phyloP scores from a whole-genome alignment of 108 stramenopile species.

The Pelagomonas calceolata region DNA sequence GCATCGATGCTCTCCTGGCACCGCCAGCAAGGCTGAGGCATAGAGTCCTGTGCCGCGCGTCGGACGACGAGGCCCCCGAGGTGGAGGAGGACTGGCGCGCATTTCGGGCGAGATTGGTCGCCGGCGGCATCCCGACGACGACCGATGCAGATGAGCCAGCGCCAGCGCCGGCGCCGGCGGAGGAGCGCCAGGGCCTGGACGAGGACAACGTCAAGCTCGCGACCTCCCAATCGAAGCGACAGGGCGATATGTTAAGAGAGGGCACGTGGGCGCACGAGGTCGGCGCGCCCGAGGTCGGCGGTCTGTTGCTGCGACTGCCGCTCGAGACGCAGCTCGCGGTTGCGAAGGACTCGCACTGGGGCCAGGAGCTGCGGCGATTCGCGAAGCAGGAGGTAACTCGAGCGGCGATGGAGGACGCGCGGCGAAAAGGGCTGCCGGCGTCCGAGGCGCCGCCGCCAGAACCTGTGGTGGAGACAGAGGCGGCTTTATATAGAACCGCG shows the following conservation, averaged over 20 bases:
- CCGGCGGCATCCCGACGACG: not conserved
- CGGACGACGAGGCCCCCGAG: too few species aligned
- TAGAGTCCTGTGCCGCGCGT: too few species aligned
- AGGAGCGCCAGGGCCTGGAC: not conserved
- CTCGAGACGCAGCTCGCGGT: conserved; percentile 51
- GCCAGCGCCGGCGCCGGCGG: not conserved
- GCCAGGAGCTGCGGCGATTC: not conserved
- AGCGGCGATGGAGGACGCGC: too few species aligned
- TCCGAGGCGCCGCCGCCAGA: not conserved
- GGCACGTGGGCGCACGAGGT: not conserved
- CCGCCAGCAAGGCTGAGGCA: too few species aligned
- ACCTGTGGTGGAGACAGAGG: not conserved
- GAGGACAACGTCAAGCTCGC: not conserved
- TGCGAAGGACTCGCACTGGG: not conserved
- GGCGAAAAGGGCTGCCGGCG: not conserved
- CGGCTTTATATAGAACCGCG: too few species aligned
- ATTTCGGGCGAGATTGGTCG: not conserved
- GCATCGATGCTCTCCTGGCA: too few species aligned
- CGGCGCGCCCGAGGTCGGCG: conserved; percentile 55
- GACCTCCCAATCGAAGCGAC: not conserved
- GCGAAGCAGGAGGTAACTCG: not conserved
- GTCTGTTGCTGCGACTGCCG: conserved; percentile 62
- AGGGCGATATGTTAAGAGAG: too few species aligned
- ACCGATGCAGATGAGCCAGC: not conserved
- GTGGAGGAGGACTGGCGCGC: conserved; percentile 1